Evolutionary conservation across 805 yeast genomes (phyloP), one percentile per base, ranked within the genome.

Genomic region (Yarrowia sp.): DNA sequence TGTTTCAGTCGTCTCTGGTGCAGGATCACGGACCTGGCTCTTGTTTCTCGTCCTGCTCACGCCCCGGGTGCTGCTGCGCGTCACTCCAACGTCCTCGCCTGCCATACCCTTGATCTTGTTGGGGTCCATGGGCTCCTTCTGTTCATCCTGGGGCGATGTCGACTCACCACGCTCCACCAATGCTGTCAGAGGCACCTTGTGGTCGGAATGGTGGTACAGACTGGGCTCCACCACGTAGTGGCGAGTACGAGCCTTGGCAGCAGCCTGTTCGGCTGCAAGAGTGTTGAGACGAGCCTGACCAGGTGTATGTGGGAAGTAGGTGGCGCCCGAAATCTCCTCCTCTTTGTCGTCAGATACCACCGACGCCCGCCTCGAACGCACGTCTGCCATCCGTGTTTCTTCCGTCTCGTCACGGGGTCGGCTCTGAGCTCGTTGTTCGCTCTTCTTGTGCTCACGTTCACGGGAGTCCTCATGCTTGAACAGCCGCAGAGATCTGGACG

Each of bases 401-500:
- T 58, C 64, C 5, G 49, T 42, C 5, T 43, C 52, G 35, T 59
- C 65, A 11, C 42, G 50, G 5, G 50, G 52, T 45, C 52, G 42
- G 12, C 52, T 43, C 14, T 59, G 65, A 7, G 65, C 9, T 14
- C 64, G 49, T 10, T 56, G 63, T n/a, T 56, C 64, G 49, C 49
- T 56, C 49, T 41, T 42, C 15, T 56, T 56, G 48, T 41, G 41
- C 49, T 64, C 68, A 5, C 50, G 48, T 9, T 65, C 61, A 11
- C 45, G 53, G 3, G 50, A 26, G 26, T 65, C 61, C 36, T 75
- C 75, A 53, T 74, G 71, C 58, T 75, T 75, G 69, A 79, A 80
- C 48, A 80, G 74, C 32, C 80, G 74, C 59, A 80, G 72, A 19
- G 81, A 77, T 65, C 76, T 74, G 50, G 82, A 78, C 19, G 82